These are phyloP conservation scores for Trapa bicornis DNA, from an alignment of 345 rosid genomes.

Conservation along the genomic window DNA sequence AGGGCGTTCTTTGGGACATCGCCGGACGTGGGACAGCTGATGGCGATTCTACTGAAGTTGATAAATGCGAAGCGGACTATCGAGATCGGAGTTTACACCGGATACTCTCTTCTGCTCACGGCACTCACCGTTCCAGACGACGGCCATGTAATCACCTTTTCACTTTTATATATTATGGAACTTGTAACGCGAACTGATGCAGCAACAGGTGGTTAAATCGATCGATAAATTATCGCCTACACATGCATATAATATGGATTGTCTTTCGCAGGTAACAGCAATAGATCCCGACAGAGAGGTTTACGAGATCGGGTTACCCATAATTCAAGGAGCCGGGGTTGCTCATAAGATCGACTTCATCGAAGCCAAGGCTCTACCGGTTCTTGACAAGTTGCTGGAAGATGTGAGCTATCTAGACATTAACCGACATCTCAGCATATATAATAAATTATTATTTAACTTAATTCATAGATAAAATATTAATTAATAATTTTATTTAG, in stretches of 20 bases:
- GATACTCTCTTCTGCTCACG: constrained; percentile 81
- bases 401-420: constrained; percentile 12
- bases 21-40: constrained; percentile 68
- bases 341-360: constrained; percentile 31
- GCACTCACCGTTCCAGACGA: constrained; percentile 67
- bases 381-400: constrained; percentile 24
- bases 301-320: constrained; percentile 29
- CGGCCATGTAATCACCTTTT: constrained; percentile 27
- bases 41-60: constrained; percentile 43
- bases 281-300: constrained; percentile 23
- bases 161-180: no score
- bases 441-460: no score
- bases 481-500: no score
- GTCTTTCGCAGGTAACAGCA: constrained; percentile 9
- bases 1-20: constrained; percentile 32
- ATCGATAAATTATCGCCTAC: no score
- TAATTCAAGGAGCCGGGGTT: constrained; percentile 25
- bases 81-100: constrained; percentile 67
- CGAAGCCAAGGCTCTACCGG: constrained; percentile 20
- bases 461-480: no score
- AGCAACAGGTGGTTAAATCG: no score
- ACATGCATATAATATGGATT: not conserved
- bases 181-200: no score
- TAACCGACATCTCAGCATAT: no score
- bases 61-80: constrained; percentile 49